These are phyloP conservation scores for Tolypocladium tropicale DNA, from an alignment of 2,329 filamentous ascomycete species.

Conservation along the genomic window DNA sequence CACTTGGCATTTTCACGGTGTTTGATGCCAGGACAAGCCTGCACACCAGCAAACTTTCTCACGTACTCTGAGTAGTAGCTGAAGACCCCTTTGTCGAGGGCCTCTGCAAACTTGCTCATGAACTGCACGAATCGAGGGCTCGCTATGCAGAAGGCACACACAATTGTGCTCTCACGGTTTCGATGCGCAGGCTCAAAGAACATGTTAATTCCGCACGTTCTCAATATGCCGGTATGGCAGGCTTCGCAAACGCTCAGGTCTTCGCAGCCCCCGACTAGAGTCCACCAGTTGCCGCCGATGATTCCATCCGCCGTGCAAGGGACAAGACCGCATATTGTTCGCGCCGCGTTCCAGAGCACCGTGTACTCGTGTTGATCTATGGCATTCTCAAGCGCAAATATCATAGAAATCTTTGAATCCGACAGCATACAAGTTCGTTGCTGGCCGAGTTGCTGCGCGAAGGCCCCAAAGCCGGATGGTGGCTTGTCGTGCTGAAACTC, in stretches of 20 bases:
- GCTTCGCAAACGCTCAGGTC: slow-evolving; percentile 21
- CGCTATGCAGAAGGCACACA: slow-evolving; percentile 19
- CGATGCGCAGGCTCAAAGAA: slow-evolving; percentile 18
- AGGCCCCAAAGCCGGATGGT: slow-evolving; percentile 11
- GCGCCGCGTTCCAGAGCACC: slow-evolving; percentile 10
- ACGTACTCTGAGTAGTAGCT: slow-evolving; percentile 17
- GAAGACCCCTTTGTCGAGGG: slow-evolving; percentile 21
- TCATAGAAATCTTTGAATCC: slow-evolving; percentile 10
- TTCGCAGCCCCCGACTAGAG: slow-evolving; percentile 11
- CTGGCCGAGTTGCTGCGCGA: slow-evolving; percentile 10
- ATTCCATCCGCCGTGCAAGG: slow-evolving; percentile 19
- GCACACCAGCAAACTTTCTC: slow-evolving; percentile 15
- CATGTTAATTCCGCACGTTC: slow-evolving; percentile 11
- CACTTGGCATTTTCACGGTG: slow-evolving; percentile 15
- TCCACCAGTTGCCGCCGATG: slow-evolving; percentile 23
- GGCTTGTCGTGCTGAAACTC: slow-evolving; percentile 15
- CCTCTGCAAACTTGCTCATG: slow-evolving; percentile 15
- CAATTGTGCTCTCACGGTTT: slow-evolving; percentile 7
- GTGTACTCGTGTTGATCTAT: slow-evolving; percentile 13
- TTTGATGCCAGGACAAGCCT: slow-evolving; percentile 17
- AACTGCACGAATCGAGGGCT: slow-evolving; percentile 14
- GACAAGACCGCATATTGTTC: slow-evolving; percentile 9
- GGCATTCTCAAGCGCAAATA: slow-evolving; percentile 14
- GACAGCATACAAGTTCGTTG: slow-evolving; percentile 15
- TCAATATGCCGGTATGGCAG: slow-evolving; percentile 20